phyloP scores from a whole-genome alignment of 2,329 filamentous ascomycete species.

The Epichloe hybrida region DNA sequence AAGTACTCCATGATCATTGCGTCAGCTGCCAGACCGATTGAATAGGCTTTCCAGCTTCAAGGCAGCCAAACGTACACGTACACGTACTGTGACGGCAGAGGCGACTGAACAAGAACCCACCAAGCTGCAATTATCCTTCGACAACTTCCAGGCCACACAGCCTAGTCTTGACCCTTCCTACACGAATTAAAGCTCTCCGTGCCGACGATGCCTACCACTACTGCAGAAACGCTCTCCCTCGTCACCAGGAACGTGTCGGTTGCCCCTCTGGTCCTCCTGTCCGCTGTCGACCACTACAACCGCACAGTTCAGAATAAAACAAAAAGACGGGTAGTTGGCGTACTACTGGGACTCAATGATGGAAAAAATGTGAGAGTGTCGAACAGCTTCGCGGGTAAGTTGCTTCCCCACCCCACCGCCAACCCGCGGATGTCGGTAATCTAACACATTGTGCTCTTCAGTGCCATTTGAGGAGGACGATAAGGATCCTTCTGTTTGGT shows the following conservation, averaged over 20 bases:
- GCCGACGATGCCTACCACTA: conserved; percentile 78
- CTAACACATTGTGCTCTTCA: conserved; percentile 23
- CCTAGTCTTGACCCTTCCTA: not conserved
- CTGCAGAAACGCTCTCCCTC: conserved; percentile 88
- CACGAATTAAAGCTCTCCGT: not conserved
- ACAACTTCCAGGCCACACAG: not conserved
- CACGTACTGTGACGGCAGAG: not conserved
- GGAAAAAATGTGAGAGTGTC: conserved; percentile 93
- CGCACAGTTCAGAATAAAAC: conserved; percentile 80
- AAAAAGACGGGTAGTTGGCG: conserved; percentile 78
- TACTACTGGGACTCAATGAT: conserved; percentile 88
- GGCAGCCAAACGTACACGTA: conserved; percentile 1
- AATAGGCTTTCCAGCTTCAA: not conserved
- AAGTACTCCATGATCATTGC: not conserved
- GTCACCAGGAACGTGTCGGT: conserved; percentile 93
- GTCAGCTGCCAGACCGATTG: not conserved
- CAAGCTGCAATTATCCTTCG: not conserved
- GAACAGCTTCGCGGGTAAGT: conserved; percentile 90
- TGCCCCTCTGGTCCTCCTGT: conserved; percentile 93
- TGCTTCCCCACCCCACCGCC: not conserved
- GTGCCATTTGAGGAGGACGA: conserved; percentile 99
- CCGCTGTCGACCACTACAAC: conserved; percentile 96
- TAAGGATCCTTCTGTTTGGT: conserved; percentile 97
- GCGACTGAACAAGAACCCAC: not conserved
- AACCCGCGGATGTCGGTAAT: conserved; percentile 1